These are phyloP conservation scores for Arthrobotrys megalospora DNA, from an alignment of 2,329 filamentous ascomycete species.

Conservation along the genomic window DNA sequence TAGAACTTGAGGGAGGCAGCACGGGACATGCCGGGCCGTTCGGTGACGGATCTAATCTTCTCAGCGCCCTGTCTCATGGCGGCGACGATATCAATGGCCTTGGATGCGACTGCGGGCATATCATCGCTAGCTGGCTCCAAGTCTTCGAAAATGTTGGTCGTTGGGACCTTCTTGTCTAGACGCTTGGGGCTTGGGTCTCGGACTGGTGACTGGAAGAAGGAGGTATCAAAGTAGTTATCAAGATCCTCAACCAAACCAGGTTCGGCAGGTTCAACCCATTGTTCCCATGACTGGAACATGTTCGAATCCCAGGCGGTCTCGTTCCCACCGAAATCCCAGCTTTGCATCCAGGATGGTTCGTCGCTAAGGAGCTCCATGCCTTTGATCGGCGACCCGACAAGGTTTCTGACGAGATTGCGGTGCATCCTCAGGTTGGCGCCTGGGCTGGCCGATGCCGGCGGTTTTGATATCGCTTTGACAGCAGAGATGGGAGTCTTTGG, in stretches of 20 bases:
- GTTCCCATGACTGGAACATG: constrained; percentile 53
- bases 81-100: constrained; percentile 56
- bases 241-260: constrained; percentile 51
- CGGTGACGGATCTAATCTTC: constrained; percentile 58
- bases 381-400: constrained; percentile 82
- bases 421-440: constrained; percentile 93
- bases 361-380: constrained; percentile 63
- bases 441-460: constrained; percentile 85
- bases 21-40: constrained; percentile 57
- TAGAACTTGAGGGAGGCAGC: constrained; percentile 49
- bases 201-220: constrained; percentile 58
- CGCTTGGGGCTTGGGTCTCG: constrained; percentile 59
- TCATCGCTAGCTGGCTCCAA: constrained; percentile 57
- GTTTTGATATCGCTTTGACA: constrained; percentile 71
- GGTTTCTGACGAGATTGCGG: constrained; percentile 82
- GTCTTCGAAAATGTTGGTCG: constrained; percentile 57
- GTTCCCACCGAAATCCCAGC: constrained; percentile 50
- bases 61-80: constrained; percentile 59
- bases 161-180: constrained; percentile 39
- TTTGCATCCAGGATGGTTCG: constrained; percentile 59
- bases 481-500: constrained; percentile 81
- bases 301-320: constrained; percentile 43
- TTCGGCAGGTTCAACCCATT: constrained; percentile 56
- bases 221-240: constrained; percentile 59
- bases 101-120: constrained; percentile 58